Evolutionary conservation across 169 alveolate species (phyloP), one percentile per base, ranked within the genome.

Genomic region (Plasmodium cynomolgi): DNA sequence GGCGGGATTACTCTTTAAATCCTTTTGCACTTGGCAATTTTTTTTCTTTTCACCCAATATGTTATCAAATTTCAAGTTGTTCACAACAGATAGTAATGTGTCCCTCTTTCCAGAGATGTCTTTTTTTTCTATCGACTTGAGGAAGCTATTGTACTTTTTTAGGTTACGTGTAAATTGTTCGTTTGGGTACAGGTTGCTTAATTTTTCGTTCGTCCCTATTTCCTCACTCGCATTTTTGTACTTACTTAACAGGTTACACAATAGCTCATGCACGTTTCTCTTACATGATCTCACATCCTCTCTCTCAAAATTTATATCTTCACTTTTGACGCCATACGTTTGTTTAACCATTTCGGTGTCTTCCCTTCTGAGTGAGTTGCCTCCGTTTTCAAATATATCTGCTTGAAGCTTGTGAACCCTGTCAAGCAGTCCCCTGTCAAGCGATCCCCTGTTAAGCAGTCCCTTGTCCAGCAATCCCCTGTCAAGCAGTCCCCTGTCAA

Each of bases 31-130:
- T 72, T 68, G 73, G 84, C 81, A 84, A 20, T 34, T 72, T 56
- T 72, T 84, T 84, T 84, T 84, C 34, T 72, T 84, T 37, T 84
- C 92, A 72, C 34, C 54, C 77, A 84, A 72, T 84, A 84, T 84
- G 68, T 84, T 84, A 5, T 84, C 92, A 84, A 84, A 84, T 84
- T 84, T 84, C 20, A 84, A 29, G 73, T 56, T 72, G 41, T 84
- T 72, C 29, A 84, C 84, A 41, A 84, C 29, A 50, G 58, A 77
- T 50, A 86, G 71, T 29, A 86, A 58, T 37, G 71, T 56, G 44
- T 77, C 93, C 71, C 71, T 86, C 68, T 58, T 86, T 23, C 20
- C 58, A 33, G 23, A 29, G 29, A 71, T 72, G 31, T 84, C 33
- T 39, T 71, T 72, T 34, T 84, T 68, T 8, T 84, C 92, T 84